A percentile compares a stretch with the other conserved stretches of the same genome.
phyloP scores from a whole-genome alignment of 2,329 filamentous ascomycete genomes.

The Xylariaceae sp. region DNA sequence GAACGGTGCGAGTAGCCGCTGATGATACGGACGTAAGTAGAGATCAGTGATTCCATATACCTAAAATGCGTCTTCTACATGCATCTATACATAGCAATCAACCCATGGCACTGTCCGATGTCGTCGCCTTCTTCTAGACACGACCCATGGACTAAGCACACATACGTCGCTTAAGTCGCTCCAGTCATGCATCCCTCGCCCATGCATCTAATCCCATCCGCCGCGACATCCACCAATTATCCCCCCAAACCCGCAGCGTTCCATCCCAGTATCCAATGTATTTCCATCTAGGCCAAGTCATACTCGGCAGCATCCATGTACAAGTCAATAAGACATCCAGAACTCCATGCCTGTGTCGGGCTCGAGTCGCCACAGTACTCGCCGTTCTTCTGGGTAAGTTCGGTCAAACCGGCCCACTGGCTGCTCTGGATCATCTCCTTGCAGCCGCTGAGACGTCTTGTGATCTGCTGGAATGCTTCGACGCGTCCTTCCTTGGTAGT shows the following conservation, averaged over 20 bases:
- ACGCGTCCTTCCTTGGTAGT: slow-evolving; percentile 59
- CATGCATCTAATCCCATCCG: not conserved
- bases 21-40: not conserved
- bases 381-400: slow-evolving; percentile 88
- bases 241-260: not conserved
- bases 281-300: slow-evolving; percentile 18
- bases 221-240: too few species aligned
- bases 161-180: not conserved
- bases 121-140: not conserved
- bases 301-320: slow-evolving; percentile 79
- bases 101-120: not conserved
- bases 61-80: not conserved
- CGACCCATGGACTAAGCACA: not conserved
- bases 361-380: slow-evolving; percentile 81
- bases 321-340: slow-evolving; percentile 87
- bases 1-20: too few species aligned
- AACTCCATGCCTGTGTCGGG: slow-evolving; percentile 94
- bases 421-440: slow-evolving; percentile 76
- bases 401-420: slow-evolving; percentile 84
- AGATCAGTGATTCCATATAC: not conserved
- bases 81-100: not conserved
- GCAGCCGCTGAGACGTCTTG: slow-evolving; percentile 72
- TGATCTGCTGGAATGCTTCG: slow-evolving; percentile 94
- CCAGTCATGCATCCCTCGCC: not conserved
- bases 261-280: not conserved